Evolutionary conservation across 139 green algal species (phyloP), one percentile per base, ranked within the genome.

Genomic region (Tetraselmis chui): DNA sequence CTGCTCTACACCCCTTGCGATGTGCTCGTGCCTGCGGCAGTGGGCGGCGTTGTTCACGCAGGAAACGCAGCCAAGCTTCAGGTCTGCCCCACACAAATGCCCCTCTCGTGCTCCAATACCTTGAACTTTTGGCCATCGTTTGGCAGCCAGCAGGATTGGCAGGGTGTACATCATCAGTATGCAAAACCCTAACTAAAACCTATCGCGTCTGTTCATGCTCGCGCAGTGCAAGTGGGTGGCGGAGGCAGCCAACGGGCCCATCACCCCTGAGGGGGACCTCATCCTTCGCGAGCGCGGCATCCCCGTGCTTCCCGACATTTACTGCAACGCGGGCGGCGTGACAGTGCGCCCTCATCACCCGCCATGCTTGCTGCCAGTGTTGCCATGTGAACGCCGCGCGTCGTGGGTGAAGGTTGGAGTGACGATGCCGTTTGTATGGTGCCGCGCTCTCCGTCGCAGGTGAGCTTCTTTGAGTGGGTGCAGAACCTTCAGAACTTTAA

Each of bases 201-300:
- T n/a, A n/a, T n/a, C n/a, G n/a, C n/a, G n/a, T n/a, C n/a, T n/a
- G n/a, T n/a, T n/a, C n/a, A n/a, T n/a, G n/a, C n/a, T n/a, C 45
- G 5, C 45, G 45, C 45, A 91, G 77, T 90, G 90, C 27, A 89
- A 91, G 79, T 89, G 85, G 32, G 80, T 98, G 1, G 91, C 94
- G n/a, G 95, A 98, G 85, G 95, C 94, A 0, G 95, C 95, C 80
- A 98, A 98, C 84, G 94, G 91, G 0, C 92, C 94, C 32, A 95
- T 89, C 75, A 59, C 26, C 31, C 74, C 74, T 22, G 81, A 84
- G 81, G 81, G 31, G 1, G 93, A 97, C 83, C 27, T 75, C 27
- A 87, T 95, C 11, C 88, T 97, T 79, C 76, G 91, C 1, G 85
- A 94, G 2, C 84, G 89, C 0, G 91, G 87, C 80, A 93, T 97